Conservation (phyloP, 2,329 filamentous ascomycete species). For the Fusarium luffae region DNA sequence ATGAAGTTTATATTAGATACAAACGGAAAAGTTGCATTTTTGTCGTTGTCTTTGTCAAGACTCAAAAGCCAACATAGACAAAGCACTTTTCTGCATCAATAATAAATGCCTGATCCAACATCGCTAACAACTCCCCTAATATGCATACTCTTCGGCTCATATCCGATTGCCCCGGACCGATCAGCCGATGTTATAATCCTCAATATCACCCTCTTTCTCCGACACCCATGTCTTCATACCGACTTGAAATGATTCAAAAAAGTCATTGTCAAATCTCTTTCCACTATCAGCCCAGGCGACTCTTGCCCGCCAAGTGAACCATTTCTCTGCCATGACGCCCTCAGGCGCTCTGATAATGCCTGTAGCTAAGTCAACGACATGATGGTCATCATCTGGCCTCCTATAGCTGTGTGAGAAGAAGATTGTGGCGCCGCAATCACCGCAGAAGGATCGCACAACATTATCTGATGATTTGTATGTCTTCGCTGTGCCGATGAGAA, state of each 20-base stretch:
- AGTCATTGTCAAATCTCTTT: constrained; percentile 51
- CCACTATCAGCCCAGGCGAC: constrained; percentile 51
- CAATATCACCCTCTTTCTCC: constrained; percentile 50
- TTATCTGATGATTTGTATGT: constrained; percentile 54
- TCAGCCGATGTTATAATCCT: constrained; percentile 46
- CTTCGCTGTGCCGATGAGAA: constrained; percentile 58
- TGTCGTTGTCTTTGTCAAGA: no score
- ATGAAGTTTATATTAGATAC: neutral
- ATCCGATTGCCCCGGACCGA: constrained; percentile 31
- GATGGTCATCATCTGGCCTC: constrained; percentile 46
- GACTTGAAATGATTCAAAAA: constrained; percentile 50
- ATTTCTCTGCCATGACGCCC: constrained; percentile 56
- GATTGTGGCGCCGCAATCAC: constrained; percentile 58
- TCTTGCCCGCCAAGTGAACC: constrained; percentile 59
- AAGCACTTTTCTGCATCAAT: neutral
- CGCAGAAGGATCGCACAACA: constrained; percentile 58
- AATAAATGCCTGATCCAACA: constrained; percentile 8
- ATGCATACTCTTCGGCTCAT: constrained; percentile 25
- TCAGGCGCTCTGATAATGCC: constrained; percentile 59
- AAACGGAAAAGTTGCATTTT: neutral
- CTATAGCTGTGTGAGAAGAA: constrained; percentile 50
- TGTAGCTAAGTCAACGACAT: constrained; percentile 56
- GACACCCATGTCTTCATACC: constrained; percentile 54
- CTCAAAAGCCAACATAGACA: no score
- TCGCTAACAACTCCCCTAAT: neutral